phyloP scores from a whole-genome alignment of 306 rosid species.

The Dalbergia cochinchinensis region DNA sequence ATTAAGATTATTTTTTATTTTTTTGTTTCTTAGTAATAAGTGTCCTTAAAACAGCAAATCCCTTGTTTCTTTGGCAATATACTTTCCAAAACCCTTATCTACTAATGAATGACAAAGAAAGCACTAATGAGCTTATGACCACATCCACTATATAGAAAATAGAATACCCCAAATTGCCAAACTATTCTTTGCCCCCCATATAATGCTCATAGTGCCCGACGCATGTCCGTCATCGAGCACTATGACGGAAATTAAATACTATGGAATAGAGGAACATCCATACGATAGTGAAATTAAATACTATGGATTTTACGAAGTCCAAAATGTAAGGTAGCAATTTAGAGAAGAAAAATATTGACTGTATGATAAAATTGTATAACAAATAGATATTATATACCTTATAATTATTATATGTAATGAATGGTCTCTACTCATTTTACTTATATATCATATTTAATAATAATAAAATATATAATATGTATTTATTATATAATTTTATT shows the following conservation, averaged over 20 bases:
- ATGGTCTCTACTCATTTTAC: too few relatives aligned
- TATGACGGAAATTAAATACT: too few relatives aligned
- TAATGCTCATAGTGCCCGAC: background rate
- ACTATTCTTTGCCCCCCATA: background rate
- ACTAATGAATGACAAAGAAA: background rate
- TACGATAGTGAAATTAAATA: background rate
- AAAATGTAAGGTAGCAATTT: conserved; percentile 32
- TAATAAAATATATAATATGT: too few relatives aligned
- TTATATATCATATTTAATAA: too few relatives aligned
- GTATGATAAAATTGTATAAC: too few relatives aligned
- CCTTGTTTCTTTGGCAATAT: background rate
- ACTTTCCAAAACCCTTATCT: background rate
- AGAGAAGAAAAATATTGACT: too few relatives aligned
- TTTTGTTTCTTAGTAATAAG: too few relatives aligned
- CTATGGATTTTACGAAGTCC: conserved; percentile 7
- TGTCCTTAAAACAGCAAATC: too few relatives aligned
- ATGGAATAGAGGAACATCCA: conserved; percentile 21
- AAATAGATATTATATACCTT: too few relatives aligned
- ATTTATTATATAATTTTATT: too few relatives aligned
- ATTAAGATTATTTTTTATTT: too few relatives aligned
- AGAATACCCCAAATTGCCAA: background rate
- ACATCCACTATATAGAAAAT: background rate
- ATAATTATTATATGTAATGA: too few relatives aligned
- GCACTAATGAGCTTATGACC: background rate
- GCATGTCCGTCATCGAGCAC: conserved; percentile 25